Percentiles rank a stretch among this genome's conserved stretches.
phyloP scores from a whole-genome alignment of 176 grass and related monocot genomes.

The Puccinellia tenuiflora region DNA sequence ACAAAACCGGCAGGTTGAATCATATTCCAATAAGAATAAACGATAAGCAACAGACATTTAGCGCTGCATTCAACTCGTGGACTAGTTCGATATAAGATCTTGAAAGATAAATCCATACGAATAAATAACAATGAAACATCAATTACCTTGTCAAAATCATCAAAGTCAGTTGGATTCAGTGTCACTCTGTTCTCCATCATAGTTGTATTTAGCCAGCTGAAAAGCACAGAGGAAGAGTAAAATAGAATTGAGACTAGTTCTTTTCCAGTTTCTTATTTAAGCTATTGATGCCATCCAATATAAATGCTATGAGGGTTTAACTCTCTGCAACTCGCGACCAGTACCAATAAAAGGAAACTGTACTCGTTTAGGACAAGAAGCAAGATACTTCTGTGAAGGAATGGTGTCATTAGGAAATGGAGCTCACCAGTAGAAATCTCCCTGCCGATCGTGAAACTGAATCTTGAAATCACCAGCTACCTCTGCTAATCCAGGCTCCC shows the following conservation, averaged over 20 bases:
- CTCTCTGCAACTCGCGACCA: not conserved
- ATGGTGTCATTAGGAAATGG: slow-evolving; percentile 14
- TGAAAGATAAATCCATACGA: not conserved
- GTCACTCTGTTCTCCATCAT: slow-evolving; percentile 92
- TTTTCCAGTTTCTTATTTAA: slow-evolving; percentile 13
- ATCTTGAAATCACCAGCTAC: slow-evolving; percentile 94
- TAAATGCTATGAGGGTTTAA: not conserved
- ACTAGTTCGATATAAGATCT: not conserved
- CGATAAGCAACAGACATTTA: not conserved
- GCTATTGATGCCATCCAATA: slow-evolving; percentile 6
- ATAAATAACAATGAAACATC: slow-evolving; percentile 4
- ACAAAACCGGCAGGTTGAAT: not conserved
- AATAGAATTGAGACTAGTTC: not conserved
- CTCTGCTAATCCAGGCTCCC: slow-evolving; percentile 89
- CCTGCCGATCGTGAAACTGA: slow-evolving; percentile 90
- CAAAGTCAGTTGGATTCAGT: slow-evolving; percentile 75
- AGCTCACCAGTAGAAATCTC: slow-evolving; percentile 95
- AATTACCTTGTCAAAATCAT: slow-evolving; percentile 95
- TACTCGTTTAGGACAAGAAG: slow-evolving; percentile 4
- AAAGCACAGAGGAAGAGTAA: slow-evolving; percentile 6
- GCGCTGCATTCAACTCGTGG: not conserved
- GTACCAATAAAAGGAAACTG: slow-evolving; percentile 13
- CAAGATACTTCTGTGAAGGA: not conserved
- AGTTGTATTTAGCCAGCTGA: slow-evolving; percentile 98
- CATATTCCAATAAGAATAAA: not conserved